phyloP scores from a whole-genome alignment of 2,329 filamentous ascomycete genomes.

The Moelleriella libera region DNA sequence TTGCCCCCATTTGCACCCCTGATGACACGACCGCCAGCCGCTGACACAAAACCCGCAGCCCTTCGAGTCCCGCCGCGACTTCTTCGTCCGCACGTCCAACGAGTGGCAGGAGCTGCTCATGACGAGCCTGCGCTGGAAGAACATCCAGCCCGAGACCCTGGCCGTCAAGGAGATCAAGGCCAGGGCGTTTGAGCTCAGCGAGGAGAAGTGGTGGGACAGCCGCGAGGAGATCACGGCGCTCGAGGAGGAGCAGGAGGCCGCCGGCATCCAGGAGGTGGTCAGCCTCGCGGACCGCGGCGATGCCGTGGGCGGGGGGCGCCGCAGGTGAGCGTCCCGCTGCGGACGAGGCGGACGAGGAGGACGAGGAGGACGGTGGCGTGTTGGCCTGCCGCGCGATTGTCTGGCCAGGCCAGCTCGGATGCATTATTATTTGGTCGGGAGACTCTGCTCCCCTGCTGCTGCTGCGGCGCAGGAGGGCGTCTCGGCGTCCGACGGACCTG shows the following conservation, averaged over 20 bases:
- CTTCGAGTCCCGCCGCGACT: conserved; percentile 83
- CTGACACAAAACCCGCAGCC: conserved; percentile 37
- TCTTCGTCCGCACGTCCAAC: conserved; percentile 75
- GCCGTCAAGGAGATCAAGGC: conserved; percentile 86
- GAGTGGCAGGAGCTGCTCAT: conserved; percentile 86
- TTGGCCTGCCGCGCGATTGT: too few species aligned
- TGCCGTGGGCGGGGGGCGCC: conserved; percentile 21
- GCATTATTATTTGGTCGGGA: too few species aligned
- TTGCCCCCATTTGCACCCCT: background rate
- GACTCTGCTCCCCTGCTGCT: too few species aligned
- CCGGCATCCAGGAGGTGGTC: conserved; percentile 88
- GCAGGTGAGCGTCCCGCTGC: conserved; percentile 11
- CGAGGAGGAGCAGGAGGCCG: conserved; percentile 92
- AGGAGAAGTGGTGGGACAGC: conserved; percentile 98
- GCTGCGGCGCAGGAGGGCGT: too few species aligned
- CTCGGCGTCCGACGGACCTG: too few species aligned
- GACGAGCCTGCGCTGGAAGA: conserved; percentile 56
- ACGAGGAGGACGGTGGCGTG: too few species aligned
- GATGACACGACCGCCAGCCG: background rate
- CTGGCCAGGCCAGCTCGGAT: too few species aligned
- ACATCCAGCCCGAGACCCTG: conserved; percentile 51
- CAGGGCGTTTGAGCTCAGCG: conserved; percentile 76
- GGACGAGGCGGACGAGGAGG: too few species aligned
- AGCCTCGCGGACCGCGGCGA: conserved; percentile 63
- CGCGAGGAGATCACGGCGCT: conserved; percentile 82